Conservation (phyloP, 148 eudicot species). For the Cornus florida region DNA sequence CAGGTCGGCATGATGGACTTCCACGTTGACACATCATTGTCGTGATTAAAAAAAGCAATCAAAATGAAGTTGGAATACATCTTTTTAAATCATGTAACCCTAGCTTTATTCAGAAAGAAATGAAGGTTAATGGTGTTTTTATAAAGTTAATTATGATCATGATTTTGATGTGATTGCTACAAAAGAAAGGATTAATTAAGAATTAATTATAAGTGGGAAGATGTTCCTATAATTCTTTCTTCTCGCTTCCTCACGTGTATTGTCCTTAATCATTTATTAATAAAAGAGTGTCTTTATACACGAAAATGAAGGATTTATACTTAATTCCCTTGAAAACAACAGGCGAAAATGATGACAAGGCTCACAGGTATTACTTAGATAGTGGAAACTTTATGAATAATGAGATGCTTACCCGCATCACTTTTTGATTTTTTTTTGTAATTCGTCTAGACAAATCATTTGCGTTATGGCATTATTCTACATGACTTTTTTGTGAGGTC, state of each 20-base stretch:
- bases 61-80: slow-evolving; percentile 11
- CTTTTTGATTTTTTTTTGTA: no score
- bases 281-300: not conserved
- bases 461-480: not conserved
- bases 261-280: not conserved
- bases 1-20: slow-evolving; percentile 28
- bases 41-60: not conserved
- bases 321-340: not conserved
- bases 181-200: not conserved
- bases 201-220: not conserved
- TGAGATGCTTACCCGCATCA: not conserved
- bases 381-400: not conserved
- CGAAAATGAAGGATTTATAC: no score
- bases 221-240: not conserved
- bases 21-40: slow-evolving; percentile 18
- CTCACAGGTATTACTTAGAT: not conserved
- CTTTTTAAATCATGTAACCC: slow-evolving; percentile 12
- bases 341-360: no score
- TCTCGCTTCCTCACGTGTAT: not conserved
- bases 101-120: not conserved
- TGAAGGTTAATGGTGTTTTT: slow-evolving; percentile 8
- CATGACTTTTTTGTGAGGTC: not conserved
- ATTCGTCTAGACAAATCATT: not conserved
- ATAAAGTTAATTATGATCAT: slow-evolving; percentile 4
- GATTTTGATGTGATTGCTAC: slow-evolving; percentile 16